Base-by-base conservation (phyloP, 1,284 basidiomycete species). In the Ganoderma meredithae region DNA sequence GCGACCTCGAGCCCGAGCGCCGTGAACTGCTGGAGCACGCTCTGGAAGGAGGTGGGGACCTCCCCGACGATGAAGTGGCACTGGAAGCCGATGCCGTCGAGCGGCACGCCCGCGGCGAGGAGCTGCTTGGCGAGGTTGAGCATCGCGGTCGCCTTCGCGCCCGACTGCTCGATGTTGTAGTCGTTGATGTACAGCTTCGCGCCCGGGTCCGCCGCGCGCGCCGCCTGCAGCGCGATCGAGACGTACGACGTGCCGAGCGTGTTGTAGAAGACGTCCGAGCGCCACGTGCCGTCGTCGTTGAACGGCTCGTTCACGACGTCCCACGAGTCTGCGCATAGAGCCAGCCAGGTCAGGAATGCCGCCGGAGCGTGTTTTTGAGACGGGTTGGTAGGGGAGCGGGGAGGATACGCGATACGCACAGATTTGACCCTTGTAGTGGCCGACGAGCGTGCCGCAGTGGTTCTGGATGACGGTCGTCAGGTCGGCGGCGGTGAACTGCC, bases 201-300 rank as follows among this genome's bases (percentile, higher is more conserved):
- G 59, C 73, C 75, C 12, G 84, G 82, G 74, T 87, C 85, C 2
- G 85, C 84, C n/a, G 77, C 79, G 22, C 82, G 80, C 1, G 85
- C 85, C 12, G 84, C 81, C 17, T 77, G 71, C 59, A 87, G 79
- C 15, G 85, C 85, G 62, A 82, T 81, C 27, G 77, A 67, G 60
- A 86, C 79, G 76, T 82, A 87, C n/a, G 72, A 71, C 0, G 78
- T 78, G 22, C 83, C 83, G n/a, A 85, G 81, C 6, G 82, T 83
- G 70, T 82, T 82, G 77, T 80, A 83, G 77, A 85, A 87, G n/a
- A 86, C 81, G 64, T 80, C 79, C 22, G 70, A 55, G 63, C 86
- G 81, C 76, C 81, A 85, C 5, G 85, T 87, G 15, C 88, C 88
- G 72, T 89, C 84, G 36, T 89, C 88, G 73, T 88, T 87, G 79